Evolutionary conservation across 805 yeast genomes (phyloP), one percentile per base, ranked within the genome.

Genomic region (Yarrowia osloensis): DNA sequence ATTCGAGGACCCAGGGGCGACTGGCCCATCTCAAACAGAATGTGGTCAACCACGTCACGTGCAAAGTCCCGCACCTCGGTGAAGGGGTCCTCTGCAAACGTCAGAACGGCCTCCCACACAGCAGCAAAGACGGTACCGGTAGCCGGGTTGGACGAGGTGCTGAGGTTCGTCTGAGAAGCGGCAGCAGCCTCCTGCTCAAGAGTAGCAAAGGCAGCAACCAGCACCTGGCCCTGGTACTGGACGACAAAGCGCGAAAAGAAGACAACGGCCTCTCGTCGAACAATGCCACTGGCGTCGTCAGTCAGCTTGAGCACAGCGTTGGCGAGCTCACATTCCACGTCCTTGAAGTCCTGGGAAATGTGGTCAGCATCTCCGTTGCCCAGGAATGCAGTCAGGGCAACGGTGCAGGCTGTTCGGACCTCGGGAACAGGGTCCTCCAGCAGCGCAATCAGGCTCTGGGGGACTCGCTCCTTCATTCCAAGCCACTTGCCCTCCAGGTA

Each of bases 391-490:
- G 91, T 85, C 59, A 94, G 78, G 0, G 97, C 89, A 37, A 86
- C 79, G 13, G 95, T 78, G 4, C 91, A 85, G 0, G 98, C 90
- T 0, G 97, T 89, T 67, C 98, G 81, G 1, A 95, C 97, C 76
- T 95, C 99, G 0, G 98, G 97, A 55, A 94, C 91, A 0, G 98
- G 97, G 74, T 95, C 98, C 69, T 84, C 85, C 19, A 92, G 81
- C 44, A 90, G 78, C 26, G 79, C 79, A 35, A 86, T 75, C 31
- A 94, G 72, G 70, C 83, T 82, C 24, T 81, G 85, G 17, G 88
- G 77, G 26, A 85, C 83, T 0, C 89, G 89, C 67, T 86, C 88
- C 70, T 87, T 85, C 70, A 85, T 82, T 28, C 88, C 86, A 26
- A 89, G 82, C 81, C 86, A 84, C 73, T 89, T 88, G 13, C 93